phyloP scores from a whole-genome alignment of 2,329 filamentous ascomycete species.

The Paecilomyces sp. region DNA sequence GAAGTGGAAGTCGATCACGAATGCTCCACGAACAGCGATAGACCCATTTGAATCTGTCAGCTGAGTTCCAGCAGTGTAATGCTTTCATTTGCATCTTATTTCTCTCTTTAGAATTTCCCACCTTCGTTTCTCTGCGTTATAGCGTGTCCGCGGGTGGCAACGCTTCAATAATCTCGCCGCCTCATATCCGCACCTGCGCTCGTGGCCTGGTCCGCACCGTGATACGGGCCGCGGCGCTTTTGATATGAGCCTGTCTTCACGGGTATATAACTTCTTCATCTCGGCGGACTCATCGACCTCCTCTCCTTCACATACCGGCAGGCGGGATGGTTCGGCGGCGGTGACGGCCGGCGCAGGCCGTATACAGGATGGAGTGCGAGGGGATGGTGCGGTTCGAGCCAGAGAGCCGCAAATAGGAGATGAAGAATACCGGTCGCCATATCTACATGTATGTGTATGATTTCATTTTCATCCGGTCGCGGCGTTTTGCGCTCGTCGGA shows the following conservation, averaged over 20 bases:
- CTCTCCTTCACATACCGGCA: slow-evolving; percentile 22
- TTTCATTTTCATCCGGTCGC: not conserved
- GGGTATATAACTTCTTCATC: slow-evolving; percentile 44
- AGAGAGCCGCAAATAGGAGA: slow-evolving; percentile 35
- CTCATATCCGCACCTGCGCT: slow-evolving; percentile 16
- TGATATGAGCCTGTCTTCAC: slow-evolving; percentile 54
- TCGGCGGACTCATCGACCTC: slow-evolving; percentile 21
- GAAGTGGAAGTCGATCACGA: not conserved
- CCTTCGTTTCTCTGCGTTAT: slow-evolving; percentile 4
- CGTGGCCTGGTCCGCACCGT: slow-evolving; percentile 21
- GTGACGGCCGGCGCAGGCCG: slow-evolving; percentile 1
- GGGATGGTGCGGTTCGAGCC: not conserved
- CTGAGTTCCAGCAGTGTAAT: not conserved
- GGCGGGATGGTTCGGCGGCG: slow-evolving; percentile 12
- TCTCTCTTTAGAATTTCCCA: slow-evolving; percentile 1
- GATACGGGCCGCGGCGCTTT: slow-evolving; percentile 23
- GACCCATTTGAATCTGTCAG: not conserved
- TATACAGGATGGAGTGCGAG: slow-evolving; percentile 10
- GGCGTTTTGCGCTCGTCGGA: slow-evolving; percentile 1
- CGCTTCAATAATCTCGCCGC: slow-evolving; percentile 7
- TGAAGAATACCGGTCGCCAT: slow-evolving; percentile 53
- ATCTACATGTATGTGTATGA: slow-evolving; percentile 51
- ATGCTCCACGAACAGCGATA: not conserved
- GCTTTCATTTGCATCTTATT: not conserved
- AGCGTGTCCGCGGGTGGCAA: slow-evolving; percentile 9